Evolutionary conservation across 192 early-diverging fungal species (phyloP), one percentile per base, ranked within the genome.

Genomic region (Rhizophagus clarus): DNA sequence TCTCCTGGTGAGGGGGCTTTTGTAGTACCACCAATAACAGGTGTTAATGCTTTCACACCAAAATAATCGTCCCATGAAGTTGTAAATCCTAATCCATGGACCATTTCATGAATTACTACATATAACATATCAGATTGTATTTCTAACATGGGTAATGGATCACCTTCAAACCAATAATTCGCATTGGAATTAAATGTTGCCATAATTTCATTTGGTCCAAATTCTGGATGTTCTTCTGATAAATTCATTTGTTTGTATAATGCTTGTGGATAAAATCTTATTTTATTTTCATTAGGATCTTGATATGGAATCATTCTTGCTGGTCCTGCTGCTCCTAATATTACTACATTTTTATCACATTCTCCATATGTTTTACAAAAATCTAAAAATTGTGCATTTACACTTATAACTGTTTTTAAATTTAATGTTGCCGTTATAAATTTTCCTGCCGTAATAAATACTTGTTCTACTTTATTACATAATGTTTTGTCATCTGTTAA

Each of bases 261-360:
- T 14, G 84, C 84, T 67, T 87, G 86, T 15, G 86, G 86, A 37
- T 85, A 87, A 66, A 85, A 83, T 15, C 86, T 34, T 24, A 67
- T 71, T 71, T 82, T 74, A 40, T 80, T 40, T 40, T 40, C 80
- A 47, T 85, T 82, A 4, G 64, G 9, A 62, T 87, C 86, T 20
- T 47, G 56, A 82, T 82, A 82, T 4, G 82, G 60, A 61, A 83
- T 82, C 20, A 82, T 84, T 40, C 81, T 67, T 9, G 84, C 72
- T 17, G 84, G 86, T 72, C 72, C 82, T 0, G 84, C 80, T 15
- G 77, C 79, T 31, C 86, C 84, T 61, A 40, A 63, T 56, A 76
- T 61, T 17, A 75, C 6, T 56, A 28, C 15, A 15, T 56, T 0
- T 1, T 45, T 40, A 37, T 24, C 15, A 60, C 74, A 75, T 37